A percentile compares a stretch with the other conserved stretches of the same genome.
phyloP scores from a whole-genome alignment of 805 yeast species.

The Saturnispora besseyi region DNA sequence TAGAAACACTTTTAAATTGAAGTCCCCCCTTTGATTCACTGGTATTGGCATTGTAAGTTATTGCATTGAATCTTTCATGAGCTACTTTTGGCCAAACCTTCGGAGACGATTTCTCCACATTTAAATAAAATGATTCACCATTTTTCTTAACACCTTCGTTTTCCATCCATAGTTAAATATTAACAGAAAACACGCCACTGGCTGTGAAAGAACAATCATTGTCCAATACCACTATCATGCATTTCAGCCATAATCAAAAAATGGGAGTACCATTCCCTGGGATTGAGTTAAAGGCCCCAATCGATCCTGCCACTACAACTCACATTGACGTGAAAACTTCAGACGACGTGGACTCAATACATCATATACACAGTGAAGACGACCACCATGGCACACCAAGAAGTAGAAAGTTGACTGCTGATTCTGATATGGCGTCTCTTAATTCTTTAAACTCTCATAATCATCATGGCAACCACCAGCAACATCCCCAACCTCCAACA shows the following conservation, averaged over 20 bases:
- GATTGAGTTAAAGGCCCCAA: constrained; percentile 8
- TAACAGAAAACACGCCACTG: background rate
- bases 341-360: constrained; percentile 1
- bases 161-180: background rate
- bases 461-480: background rate
- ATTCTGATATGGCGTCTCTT: background rate
- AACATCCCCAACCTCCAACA: background rate
- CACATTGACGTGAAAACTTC: constrained; percentile 5
- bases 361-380: background rate
- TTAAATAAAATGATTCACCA: background rate
- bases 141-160: background rate
- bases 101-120: background rate
- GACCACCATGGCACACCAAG: background rate
- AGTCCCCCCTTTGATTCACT: background rate
- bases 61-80: background rate
- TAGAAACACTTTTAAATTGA: background rate
- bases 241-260: background rate
- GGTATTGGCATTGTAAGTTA: background rate
- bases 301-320: constrained; percentile 8
- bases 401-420: background rate
- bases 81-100: background rate
- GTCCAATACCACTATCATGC: background rate
- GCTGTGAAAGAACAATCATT: background rate
- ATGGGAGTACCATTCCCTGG: background rate
- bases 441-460: background rate